Base-by-base conservation (phyloP, 371 early-diverging fungal genomes). In the Rhizopus sp. region DNA sequence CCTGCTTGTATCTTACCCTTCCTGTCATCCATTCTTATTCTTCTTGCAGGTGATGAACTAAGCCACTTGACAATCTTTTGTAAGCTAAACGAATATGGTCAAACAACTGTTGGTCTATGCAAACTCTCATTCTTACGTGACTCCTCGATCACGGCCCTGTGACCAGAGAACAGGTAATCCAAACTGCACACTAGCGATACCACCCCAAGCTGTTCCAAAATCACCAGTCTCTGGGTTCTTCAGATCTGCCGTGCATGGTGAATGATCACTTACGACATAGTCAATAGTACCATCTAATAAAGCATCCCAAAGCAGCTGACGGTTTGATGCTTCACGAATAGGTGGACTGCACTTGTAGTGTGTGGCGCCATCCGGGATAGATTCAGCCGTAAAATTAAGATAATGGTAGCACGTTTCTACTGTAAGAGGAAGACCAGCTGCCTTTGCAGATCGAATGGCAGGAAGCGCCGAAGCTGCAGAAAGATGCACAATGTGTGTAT, bases 271-370 rank as follows among this genome's bases (percentile, higher is more conserved):
- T 39, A 92, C 92, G 5, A 92, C 87, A 68, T 86, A 87, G 65
- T 90, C 92, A 56, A 92, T 92, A 15, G 88, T 83, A 16, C 92
- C 91, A 61, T 90, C 89, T 60, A 83, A 68, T 48, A 92, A 68
- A 17, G 88, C 92, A 56, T 78, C 80, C 92, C 92, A 92, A 41
- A 92, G 73, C 56, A 63, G 59, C 30, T 87, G 85, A 44, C 91
- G 81, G 73, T 92, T 92, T 52, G 73, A 67, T 23, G 83, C 72
- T 58, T 85, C 81, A 64, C 92, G 88, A 64, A 92, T 90, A n/a
- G 92, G 92, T 49, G 92, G 92, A 66, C 91, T 90, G 73, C 92
- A 92, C 71, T 92, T 92, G 83, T 81, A 92, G 65, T 90, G 85
- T 31, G 92, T 92, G 16, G 87, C 88, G 51, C 89, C 85, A 42